Percentiles rank a stretch among this genome's conserved stretches.
These are phyloP conservation scores for Solanum chilense DNA, from an alignment of 257 asterid genomes.

Conservation along the genomic window DNA sequence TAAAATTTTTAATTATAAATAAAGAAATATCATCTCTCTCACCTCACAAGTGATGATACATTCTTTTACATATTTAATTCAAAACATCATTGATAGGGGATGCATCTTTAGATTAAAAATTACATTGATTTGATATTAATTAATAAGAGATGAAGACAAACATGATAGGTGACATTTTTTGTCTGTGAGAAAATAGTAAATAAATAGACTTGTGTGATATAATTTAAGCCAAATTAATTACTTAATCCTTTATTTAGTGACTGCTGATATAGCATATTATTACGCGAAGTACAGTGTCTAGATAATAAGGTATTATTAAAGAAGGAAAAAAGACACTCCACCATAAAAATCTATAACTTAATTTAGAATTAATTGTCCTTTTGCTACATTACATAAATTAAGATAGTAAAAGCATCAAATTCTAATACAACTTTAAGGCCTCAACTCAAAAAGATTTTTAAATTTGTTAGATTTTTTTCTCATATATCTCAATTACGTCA, in stretches of 20 bases:
- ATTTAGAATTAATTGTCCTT: background rate
- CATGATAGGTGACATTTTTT: background rate
- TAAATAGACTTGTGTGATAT: background rate
- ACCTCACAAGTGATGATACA: background rate
- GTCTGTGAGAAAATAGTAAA: background rate
- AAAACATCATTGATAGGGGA: background rate
- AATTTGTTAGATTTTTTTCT: too few species aligned
- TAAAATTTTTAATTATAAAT: rapidly evolving
- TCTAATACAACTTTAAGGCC: background rate
- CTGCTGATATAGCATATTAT: background rate
- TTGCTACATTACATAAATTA: background rate
- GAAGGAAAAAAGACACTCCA: background rate
- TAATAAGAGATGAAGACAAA: background rate
- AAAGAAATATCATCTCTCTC: background rate
- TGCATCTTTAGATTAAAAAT: background rate
- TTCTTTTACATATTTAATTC: background rate
- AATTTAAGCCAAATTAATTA: background rate
- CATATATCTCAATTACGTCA: rapidly evolving
- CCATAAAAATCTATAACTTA: background rate
- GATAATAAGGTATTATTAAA: background rate
- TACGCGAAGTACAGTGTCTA: background rate
- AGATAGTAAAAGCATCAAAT: background rate
- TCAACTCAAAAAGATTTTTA: too few species aligned
- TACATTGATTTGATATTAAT: background rate
- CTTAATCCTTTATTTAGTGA: background rate